These are phyloP conservation scores for Sabuloglossum arenarium DNA, from an alignment of 495 filamentous ascomycete genomes.

Conservation along the genomic window DNA sequence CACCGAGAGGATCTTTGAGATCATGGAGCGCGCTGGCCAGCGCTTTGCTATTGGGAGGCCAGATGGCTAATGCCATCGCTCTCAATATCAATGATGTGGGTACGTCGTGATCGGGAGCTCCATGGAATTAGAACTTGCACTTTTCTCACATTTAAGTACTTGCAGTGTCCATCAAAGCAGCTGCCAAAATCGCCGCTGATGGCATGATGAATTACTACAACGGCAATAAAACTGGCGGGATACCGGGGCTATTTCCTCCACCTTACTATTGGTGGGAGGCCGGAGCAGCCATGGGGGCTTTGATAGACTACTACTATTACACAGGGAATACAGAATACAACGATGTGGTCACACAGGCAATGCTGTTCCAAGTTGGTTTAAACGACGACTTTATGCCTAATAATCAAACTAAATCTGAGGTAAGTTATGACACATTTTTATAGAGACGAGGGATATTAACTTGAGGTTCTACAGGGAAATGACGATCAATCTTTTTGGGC, in stretches of 20 bases:
- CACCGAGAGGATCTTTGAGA: neutral
- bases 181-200: slow-evolving; percentile 33
- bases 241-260: slow-evolving; percentile 32
- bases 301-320: slow-evolving; percentile 48
- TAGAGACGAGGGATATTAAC: neutral
- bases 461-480: slow-evolving; percentile 25
- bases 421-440: neutral
- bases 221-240: slow-evolving; percentile 39
- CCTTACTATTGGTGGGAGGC: slow-evolving; percentile 60
- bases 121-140: neutral
- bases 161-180: slow-evolving; percentile 42
- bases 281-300: slow-evolving; percentile 40
- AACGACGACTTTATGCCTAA: slow-evolving; percentile 37
- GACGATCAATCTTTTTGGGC: slow-evolving; percentile 54
- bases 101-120: neutral
- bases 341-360: slow-evolving; percentile 25
- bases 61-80: slow-evolving; percentile 1
- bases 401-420: slow-evolving; percentile 36
- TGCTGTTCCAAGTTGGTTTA: slow-evolving; percentile 38
- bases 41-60: neutral
- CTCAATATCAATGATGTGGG: slow-evolving; percentile 3
- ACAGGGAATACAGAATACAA: slow-evolving; percentile 44
- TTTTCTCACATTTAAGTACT: neutral
- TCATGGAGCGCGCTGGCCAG: neutral
- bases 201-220: slow-evolving; percentile 52